Base-by-base conservation (phyloP, 768 basidiomycete species). In the Chalciporus piperatus region DNA sequence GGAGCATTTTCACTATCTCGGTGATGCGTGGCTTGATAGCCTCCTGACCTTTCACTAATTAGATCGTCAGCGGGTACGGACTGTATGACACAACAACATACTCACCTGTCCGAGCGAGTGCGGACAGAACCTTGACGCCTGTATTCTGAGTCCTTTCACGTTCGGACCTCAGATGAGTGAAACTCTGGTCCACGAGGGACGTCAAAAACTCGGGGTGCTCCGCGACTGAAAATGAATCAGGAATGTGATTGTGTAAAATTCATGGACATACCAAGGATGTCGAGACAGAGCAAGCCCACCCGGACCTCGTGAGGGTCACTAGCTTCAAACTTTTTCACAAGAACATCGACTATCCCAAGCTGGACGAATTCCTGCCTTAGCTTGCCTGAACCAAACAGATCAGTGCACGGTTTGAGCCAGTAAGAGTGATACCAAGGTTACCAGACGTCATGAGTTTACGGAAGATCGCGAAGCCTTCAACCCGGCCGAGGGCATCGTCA, bases 401-500 rank as follows among this genome's bases (percentile, higher is more conserved):
- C 19, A 56, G 22, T 37, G 23, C 14, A 35, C 14, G 11, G 22
- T 22, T 25, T 4, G 5, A 12, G 9, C 28, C 27, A 25, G 16
- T 16, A 17, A 37, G 16, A 27, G 10, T 5, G 10, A 14, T 14
- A 4, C 9, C 7, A 22, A 23, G 2, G 10, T 44, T 41, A 57
- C 56, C 52, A 8, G 23, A 40, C 3, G 9, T n/a, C 45, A 54
- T 41, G 11, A 57, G 52, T 7, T 11, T 20, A 9, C 22, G 2
- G 13, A 57, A 47, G 32, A 57, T 49, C 12, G 43, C 7, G 12
- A 16, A 35, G 2, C 55, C 55, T 44, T 54, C 52, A 3, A 57
- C 41, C 23, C 33, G 48, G 12, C 56, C 56, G 1, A 57, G 11
- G 16, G 52, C 52, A n/a, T 54, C 52, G 7, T 56, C 52, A 40